Evolutionary conservation across 331 rosid genomes (phyloP).

Genomic region (Arachis monticola): DNA sequence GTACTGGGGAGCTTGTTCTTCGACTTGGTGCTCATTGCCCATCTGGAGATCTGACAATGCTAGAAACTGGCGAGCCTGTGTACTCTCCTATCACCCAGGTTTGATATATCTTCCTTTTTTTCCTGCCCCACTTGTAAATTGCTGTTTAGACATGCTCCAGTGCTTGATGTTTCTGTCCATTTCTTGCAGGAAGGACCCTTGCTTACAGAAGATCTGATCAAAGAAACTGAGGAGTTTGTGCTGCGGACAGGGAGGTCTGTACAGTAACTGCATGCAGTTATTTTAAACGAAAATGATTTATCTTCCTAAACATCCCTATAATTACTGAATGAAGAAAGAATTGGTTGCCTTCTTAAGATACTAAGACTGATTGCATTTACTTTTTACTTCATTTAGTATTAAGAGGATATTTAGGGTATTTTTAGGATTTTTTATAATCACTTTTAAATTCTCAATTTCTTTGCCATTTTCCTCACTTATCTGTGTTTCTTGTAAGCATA

Average conservation of each 20-base stretch:
- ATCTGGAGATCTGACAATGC: conserved; percentile 59
- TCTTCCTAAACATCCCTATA: no score
- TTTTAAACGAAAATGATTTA: background rate
- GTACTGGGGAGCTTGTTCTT: conserved; percentile 78
- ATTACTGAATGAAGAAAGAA: no score
- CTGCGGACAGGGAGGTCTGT: conserved; percentile 96
- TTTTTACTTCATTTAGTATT: no score
- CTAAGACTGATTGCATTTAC: no score
- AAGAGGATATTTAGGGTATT: no score
- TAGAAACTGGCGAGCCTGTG: conserved; percentile 92
- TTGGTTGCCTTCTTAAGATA: no score
- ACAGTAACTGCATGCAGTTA: conserved; percentile 26
- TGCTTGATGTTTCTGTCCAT: conserved; percentile 41
- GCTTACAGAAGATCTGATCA: conserved; percentile 90
- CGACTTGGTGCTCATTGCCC: conserved; percentile 83
- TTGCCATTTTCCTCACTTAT: background rate
- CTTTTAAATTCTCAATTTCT: background rate
- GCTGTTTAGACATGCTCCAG: conserved; percentile 35
- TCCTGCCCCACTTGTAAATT: background rate
- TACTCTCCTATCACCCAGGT: conserved; percentile 96
- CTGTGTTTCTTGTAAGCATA: background rate
- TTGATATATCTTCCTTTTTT: conserved; percentile 38
- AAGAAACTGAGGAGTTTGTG: conserved; percentile 95
- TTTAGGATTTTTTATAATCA: no score
- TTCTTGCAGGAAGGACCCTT: conserved; percentile 81